Evolutionary conservation across 1,284 basidiomycete species (phyloP), one percentile per base, ranked within the genome.

Genomic region (Leccinum subatratum): DNA sequence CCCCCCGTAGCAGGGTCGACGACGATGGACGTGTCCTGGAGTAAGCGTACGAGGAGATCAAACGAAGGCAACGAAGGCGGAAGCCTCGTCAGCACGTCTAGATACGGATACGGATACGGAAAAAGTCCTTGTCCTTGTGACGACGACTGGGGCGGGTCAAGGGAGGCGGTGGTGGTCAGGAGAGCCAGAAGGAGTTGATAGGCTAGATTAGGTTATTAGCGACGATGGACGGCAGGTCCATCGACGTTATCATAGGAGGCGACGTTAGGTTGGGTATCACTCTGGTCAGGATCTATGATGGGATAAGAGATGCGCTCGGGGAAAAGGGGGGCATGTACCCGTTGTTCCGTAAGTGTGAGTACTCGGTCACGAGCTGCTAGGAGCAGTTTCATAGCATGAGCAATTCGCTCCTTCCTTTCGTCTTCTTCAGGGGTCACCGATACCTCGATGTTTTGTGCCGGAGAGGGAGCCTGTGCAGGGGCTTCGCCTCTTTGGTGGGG

Each of bases 1-100:
- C 82, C 80, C 20, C 79, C 80, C 0, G 81, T 79, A 6, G 71
- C 68, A 6, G 70, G 69, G 66, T 83, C 79, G 11, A 69, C 68
- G 51, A 85, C 75, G 37, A 77, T 73, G 0, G 87, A 86, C 39
- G 81, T 76, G 71, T 91, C 88, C 66, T 85, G 82, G 20, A 92
- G 77, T 4, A 92, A 78, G 12, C 85, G 82, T 12, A 86, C 88
- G 51, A 91, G 77, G 30, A 92, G 78, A 72, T 92, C 89, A 70
- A 92, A 90, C 4, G 88, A 86, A n/a, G 88, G 81, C 34, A 92
- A 78, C 0, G 85, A 85, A 0, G 90, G 90, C 6, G 90, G 87
- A 57, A 73, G 72, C 66, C 28, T 69, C 61, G 71, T 73, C 16
- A 90, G 76, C 22, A 85, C 82, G 57, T 89, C 85, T 62, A 90